Base-by-base conservation (phyloP, 331 rosid species). In the Stylosanthes scabra region DNA sequence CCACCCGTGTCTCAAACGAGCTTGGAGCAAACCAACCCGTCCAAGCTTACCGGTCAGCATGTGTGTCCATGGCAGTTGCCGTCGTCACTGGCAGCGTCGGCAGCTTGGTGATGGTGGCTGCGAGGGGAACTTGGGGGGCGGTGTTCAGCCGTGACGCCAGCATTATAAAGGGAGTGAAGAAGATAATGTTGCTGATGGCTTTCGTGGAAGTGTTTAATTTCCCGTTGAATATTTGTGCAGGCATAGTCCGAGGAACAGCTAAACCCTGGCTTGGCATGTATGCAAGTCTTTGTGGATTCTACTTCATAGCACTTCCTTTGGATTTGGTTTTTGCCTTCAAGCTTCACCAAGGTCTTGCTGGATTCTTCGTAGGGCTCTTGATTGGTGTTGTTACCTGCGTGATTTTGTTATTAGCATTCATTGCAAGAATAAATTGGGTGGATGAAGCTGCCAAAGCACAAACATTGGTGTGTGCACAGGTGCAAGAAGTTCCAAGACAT, bases 1-100 rank as follows among this genome's bases (percentile, higher is more conserved):
- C 97, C 29, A 84, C 78, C 0, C 85, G 93, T 0, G 88, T 87
- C 11, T 91, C 96, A 0, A 91, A 91, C 10, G 91, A 89, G 81
- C 87, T 91, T 0, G 97, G 97, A 0, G 85, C 91, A 1, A 86
- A 87, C 85, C 80, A 27, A 16, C 73, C 82, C 0, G 11, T 42
- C n/a, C 50, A 5, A 10, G 93, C 93, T 52, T 70, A 52, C 44
- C 66, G 40, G 11, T 82, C 96, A 1, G 88, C 88, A 1, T 57
- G 50, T 15, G 83, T 87, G 25, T 79, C 87, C 27, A 39, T 91
- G 6, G 78, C 37, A 27, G 49, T 69, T 46, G 69, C 80, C 3
- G 20, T 75, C 15, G 1, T 78, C 25, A 11, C 66, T 0, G 96
- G 96, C 14, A 51, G 82, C 52, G 5, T 81, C 2, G 90, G 93